A percentile compares a stretch with the other conserved stretches of the same genome.
phyloP scores from a whole-genome alignment of 208 protist genomes.

The Balamuthia mandrillaris region DNA sequence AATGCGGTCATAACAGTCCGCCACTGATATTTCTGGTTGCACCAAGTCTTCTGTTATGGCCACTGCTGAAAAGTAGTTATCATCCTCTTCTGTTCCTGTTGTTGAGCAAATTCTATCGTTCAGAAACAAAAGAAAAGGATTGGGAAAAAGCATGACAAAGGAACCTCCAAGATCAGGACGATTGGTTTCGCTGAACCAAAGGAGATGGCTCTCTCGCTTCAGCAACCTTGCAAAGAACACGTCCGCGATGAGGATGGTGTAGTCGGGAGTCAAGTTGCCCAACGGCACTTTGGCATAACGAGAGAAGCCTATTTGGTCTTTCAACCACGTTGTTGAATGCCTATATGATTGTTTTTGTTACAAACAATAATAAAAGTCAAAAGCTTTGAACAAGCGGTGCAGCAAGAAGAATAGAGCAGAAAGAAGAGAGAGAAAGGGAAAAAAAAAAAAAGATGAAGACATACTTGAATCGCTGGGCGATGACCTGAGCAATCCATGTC shows the following conservation, averaged over 20 bases:
- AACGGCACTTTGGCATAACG: conserved; percentile 71
- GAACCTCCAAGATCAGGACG: conserved; percentile 74
- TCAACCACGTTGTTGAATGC: conserved; percentile 30
- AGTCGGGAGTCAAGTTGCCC: conserved; percentile 66
- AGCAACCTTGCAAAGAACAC: conserved; percentile 50
- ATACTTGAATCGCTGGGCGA: conserved; percentile 16
- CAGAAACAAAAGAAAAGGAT: too few relatives aligned
- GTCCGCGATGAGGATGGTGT: conserved; percentile 46
- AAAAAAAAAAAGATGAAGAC: too few relatives aligned
- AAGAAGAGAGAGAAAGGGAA: too few relatives aligned
- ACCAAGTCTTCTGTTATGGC: conserved; percentile 35
- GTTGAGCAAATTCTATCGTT: too few relatives aligned
- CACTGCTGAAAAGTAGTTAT: conserved; percentile 57
- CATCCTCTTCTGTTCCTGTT: conserved; percentile 71
- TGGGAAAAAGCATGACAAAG: too few relatives aligned
- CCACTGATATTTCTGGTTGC: conserved; percentile 53
- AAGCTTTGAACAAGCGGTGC: too few relatives aligned
- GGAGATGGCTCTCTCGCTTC: conserved; percentile 48
- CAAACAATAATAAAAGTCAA: too few relatives aligned
- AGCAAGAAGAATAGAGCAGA: too few relatives aligned
- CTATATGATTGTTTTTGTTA: neutral
- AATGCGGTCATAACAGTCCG: conserved; percentile 60
- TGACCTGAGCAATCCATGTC: neutral
- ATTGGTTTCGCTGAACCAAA: conserved; percentile 65
- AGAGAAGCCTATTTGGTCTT: conserved; percentile 49